phyloP scores from a whole-genome alignment of 108 stramenopile genomes.

The Cylindrotheca closterium region DNA sequence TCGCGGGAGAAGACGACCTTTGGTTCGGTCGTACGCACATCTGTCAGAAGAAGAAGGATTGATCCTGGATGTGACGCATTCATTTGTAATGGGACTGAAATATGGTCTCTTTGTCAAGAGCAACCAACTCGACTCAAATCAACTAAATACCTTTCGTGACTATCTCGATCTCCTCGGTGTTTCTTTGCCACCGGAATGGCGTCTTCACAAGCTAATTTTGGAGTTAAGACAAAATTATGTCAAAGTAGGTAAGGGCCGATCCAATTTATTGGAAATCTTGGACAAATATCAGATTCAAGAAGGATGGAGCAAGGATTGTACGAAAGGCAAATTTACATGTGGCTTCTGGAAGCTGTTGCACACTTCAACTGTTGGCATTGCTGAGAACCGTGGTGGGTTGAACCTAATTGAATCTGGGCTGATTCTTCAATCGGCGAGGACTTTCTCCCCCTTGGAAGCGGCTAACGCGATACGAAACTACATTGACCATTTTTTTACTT shows the following conservation, averaged over 20 bases:
- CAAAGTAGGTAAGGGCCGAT: constrained; percentile 26
- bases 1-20: neutral
- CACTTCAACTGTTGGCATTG: constrained; percentile 69
- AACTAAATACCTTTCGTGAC: constrained; percentile 38
- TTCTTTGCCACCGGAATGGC: constrained; percentile 67
- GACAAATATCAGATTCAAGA: constrained; percentile 17
- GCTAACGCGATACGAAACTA: constrained; percentile 52
- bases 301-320: constrained; percentile 43
- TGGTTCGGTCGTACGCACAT: neutral
- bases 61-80: constrained; percentile 64
- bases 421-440: constrained; percentile 6
- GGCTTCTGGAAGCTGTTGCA: constrained; percentile 88
- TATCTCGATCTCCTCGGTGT: constrained; percentile 72
- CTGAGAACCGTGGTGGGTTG: constrained; percentile 57
- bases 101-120: constrained; percentile 41
- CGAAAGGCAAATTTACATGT: constrained; percentile 53
- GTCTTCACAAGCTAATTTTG: constrained; percentile 48
- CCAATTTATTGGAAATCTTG: constrained; percentile 35
- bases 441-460: constrained; percentile 44
- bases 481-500: constrained; percentile 78
- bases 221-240: constrained; percentile 40
- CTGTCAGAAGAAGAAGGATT: constrained; percentile 53
- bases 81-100: constrained; percentile 58
- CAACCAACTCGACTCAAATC: constrained; percentile 34
- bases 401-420: constrained; percentile 50